Evolutionary conservation across 2,329 filamentous ascomycete genomes (phyloP).

Genomic region (Fusarium brachygibbosum): DNA sequence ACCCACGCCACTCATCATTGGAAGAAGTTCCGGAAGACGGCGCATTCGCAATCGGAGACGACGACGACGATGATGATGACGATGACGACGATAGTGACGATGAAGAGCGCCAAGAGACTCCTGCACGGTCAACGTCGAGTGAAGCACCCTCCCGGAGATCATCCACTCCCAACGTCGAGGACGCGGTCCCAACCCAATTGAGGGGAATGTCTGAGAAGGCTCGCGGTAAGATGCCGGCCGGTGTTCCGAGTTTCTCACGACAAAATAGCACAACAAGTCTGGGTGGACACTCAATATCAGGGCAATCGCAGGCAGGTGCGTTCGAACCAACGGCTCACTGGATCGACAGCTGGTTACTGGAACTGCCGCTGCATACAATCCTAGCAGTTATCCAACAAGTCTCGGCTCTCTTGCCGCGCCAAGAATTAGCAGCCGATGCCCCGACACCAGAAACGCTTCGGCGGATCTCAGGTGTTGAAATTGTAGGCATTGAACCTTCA

Average conservation of each 20-base stretch:
- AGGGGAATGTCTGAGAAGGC: conserved; percentile 98
- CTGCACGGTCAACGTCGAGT: conserved; percentile 74
- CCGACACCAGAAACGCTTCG: conserved; percentile 63
- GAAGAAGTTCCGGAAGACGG: conserved; percentile 70
- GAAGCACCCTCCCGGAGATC: conserved; percentile 74
- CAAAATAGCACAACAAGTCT: conserved; percentile 92
- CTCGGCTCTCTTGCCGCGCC: conserved; percentile 67
- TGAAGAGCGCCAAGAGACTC: conserved; percentile 65
- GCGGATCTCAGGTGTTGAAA: conserved; percentile 70
- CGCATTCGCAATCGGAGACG: conserved; percentile 90
- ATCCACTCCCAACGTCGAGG: conserved; percentile 77
- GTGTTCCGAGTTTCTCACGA: conserved; percentile 83
- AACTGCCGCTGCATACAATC: conserved; percentile 88
- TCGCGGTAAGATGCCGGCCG: conserved; percentile 92
- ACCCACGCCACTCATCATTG: conserved; percentile 46
- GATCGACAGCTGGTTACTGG: conserved; percentile 95
- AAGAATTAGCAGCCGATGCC: conserved; percentile 60
- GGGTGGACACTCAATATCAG: conserved; percentile 71
- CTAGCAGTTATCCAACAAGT: conserved; percentile 80
- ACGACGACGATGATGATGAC: conserved; percentile 79
- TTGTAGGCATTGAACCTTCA: conserved; percentile 81
- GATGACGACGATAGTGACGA: conserved; percentile 69
- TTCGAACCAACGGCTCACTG: conserved; percentile 87
- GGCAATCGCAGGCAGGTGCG: conserved; percentile 67
- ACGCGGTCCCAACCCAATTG: conserved; percentile 84